Evolutionary conservation across 2,329 filamentous ascomycete genomes (phyloP), one percentile per base, ranked within the genome.

Genomic region (Canariomyces notabilis): DNA sequence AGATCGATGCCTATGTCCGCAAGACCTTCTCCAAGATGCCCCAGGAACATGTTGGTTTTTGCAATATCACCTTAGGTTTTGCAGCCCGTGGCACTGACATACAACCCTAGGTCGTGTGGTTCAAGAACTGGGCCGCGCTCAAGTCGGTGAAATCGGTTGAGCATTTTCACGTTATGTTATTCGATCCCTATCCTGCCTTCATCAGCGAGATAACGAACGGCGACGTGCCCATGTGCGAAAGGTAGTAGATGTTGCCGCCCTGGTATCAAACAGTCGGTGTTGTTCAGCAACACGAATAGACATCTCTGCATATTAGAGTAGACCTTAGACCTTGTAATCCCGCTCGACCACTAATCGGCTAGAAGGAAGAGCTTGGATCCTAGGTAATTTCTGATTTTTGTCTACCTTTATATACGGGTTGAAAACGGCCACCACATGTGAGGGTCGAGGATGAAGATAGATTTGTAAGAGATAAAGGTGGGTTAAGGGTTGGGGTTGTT

Each of bases 111-210:
- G 63, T 66, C 33, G 72, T 85, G 29, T 93, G 87, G 87, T 93
- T 93, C 69, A 88, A 87, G 71, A 97, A 97, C 61, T 95, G 89
- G 89, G 77, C 74, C 44, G 79, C 77, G 14, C 69, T 96, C 55
- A 95, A 95, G 70, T 93, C 85, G 19, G 80, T 97, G 21, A 80
- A 89, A 57, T 81, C 86, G 1, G 80, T 97, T 9, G 90, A 96
- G 71, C 91, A 97, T 64, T 93, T 97, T 61, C 91, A 97, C 65
- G 84, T 96, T 60, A 89, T 96, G 89, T 71, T 96, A 44, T 86
- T 83, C 63, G 75, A 87, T 56, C 83, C 89, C 1, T 82, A 91
- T 57, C 71, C 73, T 32, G 74, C 71, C 3, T 88, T 94, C 55
- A 67, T 95, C 37, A 69, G 71, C 42, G 69, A 80, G 45, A 75